A percentile compares a stretch with the other conserved stretches of the same genome.
These are phyloP conservation scores for Aspergillus wentii DNA, from an alignment of 495 filamentous ascomycete genomes.

Conservation along the genomic window DNA sequence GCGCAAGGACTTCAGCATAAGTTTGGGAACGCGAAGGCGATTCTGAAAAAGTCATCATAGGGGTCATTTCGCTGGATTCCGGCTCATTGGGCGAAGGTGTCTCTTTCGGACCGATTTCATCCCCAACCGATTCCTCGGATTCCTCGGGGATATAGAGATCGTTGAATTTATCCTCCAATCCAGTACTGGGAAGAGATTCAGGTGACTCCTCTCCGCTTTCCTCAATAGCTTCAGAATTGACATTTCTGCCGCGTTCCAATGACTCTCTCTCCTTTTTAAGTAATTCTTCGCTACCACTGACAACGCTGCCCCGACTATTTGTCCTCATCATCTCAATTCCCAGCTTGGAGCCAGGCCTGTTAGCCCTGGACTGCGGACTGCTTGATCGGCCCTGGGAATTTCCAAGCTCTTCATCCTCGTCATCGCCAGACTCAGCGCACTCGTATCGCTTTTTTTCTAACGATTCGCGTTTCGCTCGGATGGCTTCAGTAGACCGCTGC, in stretches of 20 bases:
- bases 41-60: slow-evolving; percentile 3
- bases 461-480: slow-evolving; percentile 70
- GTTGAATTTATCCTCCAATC: slow-evolving; percentile 30
- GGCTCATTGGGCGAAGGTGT: slow-evolving; percentile 12
- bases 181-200: slow-evolving; percentile 21
- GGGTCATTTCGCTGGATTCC: slow-evolving; percentile 3
- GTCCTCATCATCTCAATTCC: slow-evolving; percentile 95
- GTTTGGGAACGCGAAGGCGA: too few relatives aligned
- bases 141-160: slow-evolving; percentile 39
- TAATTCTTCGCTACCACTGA: slow-evolving; percentile 46
- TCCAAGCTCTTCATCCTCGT: slow-evolving; percentile 88
- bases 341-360: slow-evolving; percentile 69
- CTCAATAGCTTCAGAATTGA: slow-evolving; percentile 16
- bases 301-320: slow-evolving; percentile 83
- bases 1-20: slow-evolving; percentile 3
- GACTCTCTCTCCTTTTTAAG: slow-evolving; percentile 34
- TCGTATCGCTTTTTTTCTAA: slow-evolving; percentile 72
- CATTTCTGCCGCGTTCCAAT: slow-evolving; percentile 18
- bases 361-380: slow-evolving; percentile 48
- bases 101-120: slow-evolving; percentile 19
- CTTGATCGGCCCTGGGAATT: slow-evolving; percentile 50
- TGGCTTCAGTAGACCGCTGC: slow-evolving; percentile 71
- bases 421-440: slow-evolving; percentile 80
- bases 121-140: slow-evolving; percentile 22
- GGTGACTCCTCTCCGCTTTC: slow-evolving; percentile 20